phyloP scores from a whole-genome alignment of 805 yeast genomes.

The Candida railenensis region DNA sequence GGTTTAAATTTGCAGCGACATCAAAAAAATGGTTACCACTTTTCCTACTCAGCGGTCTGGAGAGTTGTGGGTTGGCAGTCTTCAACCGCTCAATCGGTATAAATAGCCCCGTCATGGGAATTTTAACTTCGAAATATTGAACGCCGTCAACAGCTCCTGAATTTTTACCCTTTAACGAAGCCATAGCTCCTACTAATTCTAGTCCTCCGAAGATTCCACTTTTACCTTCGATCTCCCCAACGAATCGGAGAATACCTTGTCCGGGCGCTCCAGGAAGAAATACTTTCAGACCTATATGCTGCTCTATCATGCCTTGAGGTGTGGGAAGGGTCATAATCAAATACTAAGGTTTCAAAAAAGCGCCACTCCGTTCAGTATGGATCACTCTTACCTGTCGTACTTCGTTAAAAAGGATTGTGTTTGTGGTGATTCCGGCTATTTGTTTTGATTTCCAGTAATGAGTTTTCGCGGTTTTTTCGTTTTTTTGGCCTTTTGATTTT shows the following conservation, averaged over 20 bases:
- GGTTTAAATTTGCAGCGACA: neutral
- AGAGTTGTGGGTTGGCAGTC: conserved; percentile 32
- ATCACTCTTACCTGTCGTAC: neutral
- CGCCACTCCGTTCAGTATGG: too few species aligned
- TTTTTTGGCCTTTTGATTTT: neutral
- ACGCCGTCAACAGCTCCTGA: conserved; percentile 77
- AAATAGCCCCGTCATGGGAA: conserved; percentile 73
- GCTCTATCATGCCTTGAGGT: conserved; percentile 19
- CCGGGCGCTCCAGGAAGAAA: conserved; percentile 68
- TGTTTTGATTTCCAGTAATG: neutral
- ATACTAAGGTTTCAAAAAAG: neutral
- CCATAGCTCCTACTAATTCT: conserved; percentile 67
- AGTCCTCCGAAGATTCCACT: conserved; percentile 81
- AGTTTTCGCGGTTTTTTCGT: neutral
- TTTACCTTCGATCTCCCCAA: conserved; percentile 74
- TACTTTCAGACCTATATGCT: conserved; percentile 33
- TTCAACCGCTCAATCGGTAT: conserved; percentile 52
- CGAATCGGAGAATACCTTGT: conserved; percentile 62
- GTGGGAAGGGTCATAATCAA: neutral
- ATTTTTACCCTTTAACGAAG: conserved; percentile 71
- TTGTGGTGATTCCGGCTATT: neutral
- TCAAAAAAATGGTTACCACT: neutral
- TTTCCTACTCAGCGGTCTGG: conserved; percentile 4
- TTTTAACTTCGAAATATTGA: conserved; percentile 63
- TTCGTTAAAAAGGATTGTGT: neutral